A percentile compares a stretch with the other conserved stretches of the same genome.
Conservation (phyloP, 495 filamentous ascomycete genomes). For the Penicillium tannophilum region DNA sequence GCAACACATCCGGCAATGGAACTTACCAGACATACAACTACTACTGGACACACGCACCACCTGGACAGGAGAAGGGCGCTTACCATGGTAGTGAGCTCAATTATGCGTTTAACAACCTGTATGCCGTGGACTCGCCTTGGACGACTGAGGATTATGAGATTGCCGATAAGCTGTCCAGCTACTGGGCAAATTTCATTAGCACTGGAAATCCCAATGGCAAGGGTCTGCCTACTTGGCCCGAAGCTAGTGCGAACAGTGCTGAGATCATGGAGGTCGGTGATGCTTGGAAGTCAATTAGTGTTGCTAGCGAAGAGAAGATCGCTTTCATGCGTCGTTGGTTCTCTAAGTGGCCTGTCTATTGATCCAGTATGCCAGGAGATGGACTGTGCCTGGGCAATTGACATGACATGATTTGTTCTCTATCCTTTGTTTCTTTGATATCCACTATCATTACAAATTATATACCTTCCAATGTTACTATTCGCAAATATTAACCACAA, state of each 20-base stretch:
- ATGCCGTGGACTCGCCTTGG: neutral
- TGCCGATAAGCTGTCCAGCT: slow-evolving; percentile 3
- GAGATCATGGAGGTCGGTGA: neutral
- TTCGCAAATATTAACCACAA: no score
- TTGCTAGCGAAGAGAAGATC: slow-evolving; percentile 3
- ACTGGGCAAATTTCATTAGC: neutral
- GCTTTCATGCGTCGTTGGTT: neutral
- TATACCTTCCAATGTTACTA: no score
- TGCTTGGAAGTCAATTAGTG: neutral
- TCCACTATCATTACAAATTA: no score
- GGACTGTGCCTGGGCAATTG: no score
- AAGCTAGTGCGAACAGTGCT: neutral
- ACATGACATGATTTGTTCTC: neutral
- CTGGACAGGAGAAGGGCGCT: neutral
- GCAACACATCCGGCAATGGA: neutral
- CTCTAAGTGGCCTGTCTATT: neutral
- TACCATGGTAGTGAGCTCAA: slow-evolving; percentile 7
- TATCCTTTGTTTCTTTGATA: no score
- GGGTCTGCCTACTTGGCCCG: slow-evolving; percentile 1
- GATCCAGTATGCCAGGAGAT: neutral
- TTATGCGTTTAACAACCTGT: slow-evolving; percentile 2
- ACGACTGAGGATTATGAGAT: neutral
- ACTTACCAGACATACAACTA: slow-evolving; percentile 3
- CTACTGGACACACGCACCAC: slow-evolving; percentile 1
- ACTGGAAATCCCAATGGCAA: neutral